Conservation (phyloP, 78 protist genomes). For the slime mould (Dictyostelium discoideum) region DNA sequence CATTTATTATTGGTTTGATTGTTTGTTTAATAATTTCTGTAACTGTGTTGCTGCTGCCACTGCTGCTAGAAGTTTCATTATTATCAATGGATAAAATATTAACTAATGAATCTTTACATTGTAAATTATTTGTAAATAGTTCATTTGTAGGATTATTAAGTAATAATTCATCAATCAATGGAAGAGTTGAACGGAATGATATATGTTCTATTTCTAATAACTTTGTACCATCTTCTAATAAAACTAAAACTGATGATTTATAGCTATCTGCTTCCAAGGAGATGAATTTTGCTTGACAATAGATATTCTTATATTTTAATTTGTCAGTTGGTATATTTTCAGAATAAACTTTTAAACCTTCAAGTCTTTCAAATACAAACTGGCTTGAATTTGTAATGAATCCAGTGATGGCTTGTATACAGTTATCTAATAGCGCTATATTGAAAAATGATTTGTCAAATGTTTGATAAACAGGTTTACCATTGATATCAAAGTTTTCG, state of each 20-base stretch:
- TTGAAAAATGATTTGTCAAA: conserved; percentile 27
- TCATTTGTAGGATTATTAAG: not conserved
- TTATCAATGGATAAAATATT: not conserved
- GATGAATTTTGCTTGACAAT: not conserved
- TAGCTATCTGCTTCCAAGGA: not conserved
- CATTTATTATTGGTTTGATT: not conserved
- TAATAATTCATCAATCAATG: not conserved
- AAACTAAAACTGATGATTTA: not conserved
- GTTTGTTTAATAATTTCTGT: not conserved
- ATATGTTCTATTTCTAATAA: not conserved
- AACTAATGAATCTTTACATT: not conserved
- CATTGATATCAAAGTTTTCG: not conserved
- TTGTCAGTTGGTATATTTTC: not conserved
- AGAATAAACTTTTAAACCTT: conserved; percentile 16
- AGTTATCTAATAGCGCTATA: conserved; percentile 21
- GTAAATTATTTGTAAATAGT: not conserved
- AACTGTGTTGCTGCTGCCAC: no score
- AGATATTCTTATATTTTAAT: not conserved
- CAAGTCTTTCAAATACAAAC: conserved; percentile 36
- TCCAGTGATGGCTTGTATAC: not conserved
- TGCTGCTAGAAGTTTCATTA: not conserved
- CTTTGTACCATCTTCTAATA: conserved; percentile 40
- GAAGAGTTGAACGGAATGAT: not conserved
- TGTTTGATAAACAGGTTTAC: not conserved
- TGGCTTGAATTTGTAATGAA: not conserved